Conservation (phyloP, 1,284 basidiomycete genomes). For the Psilocybe mexicana region DNA sequence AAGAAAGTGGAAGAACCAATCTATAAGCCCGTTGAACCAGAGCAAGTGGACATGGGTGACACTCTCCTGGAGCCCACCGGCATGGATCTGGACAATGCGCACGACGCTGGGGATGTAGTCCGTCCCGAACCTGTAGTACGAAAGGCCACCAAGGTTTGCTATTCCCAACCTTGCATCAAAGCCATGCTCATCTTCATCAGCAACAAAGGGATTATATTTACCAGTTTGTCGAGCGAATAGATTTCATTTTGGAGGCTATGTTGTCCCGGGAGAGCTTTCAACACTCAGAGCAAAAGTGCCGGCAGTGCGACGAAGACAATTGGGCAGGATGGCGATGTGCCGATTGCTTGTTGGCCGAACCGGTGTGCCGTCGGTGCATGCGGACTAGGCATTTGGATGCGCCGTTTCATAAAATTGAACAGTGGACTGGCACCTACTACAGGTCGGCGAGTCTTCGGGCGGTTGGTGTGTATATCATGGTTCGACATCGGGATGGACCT, state of each 20-base stretch:
- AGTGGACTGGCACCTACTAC: neutral
- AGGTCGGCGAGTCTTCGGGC: neutral
- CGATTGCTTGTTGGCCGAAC: neutral
- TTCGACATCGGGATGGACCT: neutral
- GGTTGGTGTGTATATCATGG: neutral
- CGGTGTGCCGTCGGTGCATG: neutral
- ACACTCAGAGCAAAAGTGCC: neutral
- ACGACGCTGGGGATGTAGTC: too few relatives aligned
- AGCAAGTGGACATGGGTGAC: too few relatives aligned
- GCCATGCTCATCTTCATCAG: neutral
- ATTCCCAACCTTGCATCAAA: too few relatives aligned
- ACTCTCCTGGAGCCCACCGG: too few relatives aligned
- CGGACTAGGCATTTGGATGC: neutral
- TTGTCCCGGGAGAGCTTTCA: neutral
- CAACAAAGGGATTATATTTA: neutral
- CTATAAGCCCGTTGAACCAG: too few relatives aligned
- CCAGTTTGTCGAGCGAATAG: neutral
- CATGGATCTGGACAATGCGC: too few relatives aligned
- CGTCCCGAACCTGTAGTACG: too few relatives aligned
- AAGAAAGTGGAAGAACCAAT: too few relatives aligned
- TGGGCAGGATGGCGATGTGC: neutral
- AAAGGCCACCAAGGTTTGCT: too few relatives aligned
- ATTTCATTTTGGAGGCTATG: neutral
- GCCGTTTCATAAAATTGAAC: conserved; percentile 4
- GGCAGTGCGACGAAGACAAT: neutral